These are phyloP conservation scores for Arctostaphylos glauca DNA, from an alignment of 148 eudicot genomes.

Conservation along the genomic window DNA sequence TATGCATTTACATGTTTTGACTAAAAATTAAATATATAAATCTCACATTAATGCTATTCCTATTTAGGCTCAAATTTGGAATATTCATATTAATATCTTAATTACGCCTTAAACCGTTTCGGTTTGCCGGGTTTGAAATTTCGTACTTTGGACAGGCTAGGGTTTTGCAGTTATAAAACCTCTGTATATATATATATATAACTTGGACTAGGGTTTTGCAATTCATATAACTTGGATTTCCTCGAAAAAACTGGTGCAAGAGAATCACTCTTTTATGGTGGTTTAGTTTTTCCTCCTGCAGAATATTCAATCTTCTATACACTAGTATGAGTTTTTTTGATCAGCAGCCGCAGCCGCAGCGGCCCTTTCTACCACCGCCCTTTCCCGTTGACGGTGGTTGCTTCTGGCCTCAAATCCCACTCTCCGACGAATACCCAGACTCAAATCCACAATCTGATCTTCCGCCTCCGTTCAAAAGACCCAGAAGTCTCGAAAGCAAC, in stretches of 20 bases:
- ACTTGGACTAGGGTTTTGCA: neutral
- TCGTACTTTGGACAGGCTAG: neutral
- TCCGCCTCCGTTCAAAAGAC: slow-evolving; percentile 47
- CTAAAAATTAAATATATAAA: no score
- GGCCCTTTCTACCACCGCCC: slow-evolving; percentile 29
- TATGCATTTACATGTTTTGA: no score
- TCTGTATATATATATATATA: neutral
- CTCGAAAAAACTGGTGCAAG: neutral
- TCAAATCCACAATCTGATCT: slow-evolving; percentile 38
- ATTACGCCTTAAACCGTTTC: neutral
- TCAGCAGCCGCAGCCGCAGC: slow-evolving; percentile 19
- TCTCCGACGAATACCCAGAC: slow-evolving; percentile 31
- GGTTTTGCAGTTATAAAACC: neutral
- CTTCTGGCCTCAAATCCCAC: slow-evolving; percentile 40
- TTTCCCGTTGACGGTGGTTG: slow-evolving; percentile 41
- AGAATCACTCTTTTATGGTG: slow-evolving; percentile 9
- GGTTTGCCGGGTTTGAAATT: neutral
- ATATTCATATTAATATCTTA: no score
- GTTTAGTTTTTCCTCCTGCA: neutral
- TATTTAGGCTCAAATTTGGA: no score
- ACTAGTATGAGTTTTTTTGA: slow-evolving; percentile 58
- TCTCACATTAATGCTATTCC: no score
- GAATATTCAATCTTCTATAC: slow-evolving; percentile 1
- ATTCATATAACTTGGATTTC: neutral
- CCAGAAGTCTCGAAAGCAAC: slow-evolving; percentile 37